Base-by-base conservation (phyloP, 805 yeast genomes). In the Yarrowia keelungensis region DNA sequence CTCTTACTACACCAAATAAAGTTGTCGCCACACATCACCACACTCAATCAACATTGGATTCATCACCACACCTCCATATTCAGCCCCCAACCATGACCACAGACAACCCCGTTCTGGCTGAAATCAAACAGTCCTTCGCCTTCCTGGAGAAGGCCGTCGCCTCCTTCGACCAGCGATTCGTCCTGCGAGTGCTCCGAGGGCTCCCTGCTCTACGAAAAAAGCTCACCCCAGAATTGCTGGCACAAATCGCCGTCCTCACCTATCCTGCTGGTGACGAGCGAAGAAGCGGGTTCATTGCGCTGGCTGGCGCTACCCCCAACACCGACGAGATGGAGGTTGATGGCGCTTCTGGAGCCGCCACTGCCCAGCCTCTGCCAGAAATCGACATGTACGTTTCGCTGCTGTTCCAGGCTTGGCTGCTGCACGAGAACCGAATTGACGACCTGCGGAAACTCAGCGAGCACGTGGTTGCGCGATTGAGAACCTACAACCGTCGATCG, bases 171-270 rank as follows among this genome's bases (percentile, higher is more conserved):
- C 91, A 97, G 72, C 86, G 98, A 72, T 91, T 89, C 79, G 86
- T 95, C 56, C 85, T 94, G 78, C 90, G 90, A 75, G 93, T 91
- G 26, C 85, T 95, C 72, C 88, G 97, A 71, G 96, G 91, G 71
- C 82, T 93, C 74, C 90, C 93, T 8, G 81, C 87, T 1, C 81
- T 94, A 71, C 87, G 98, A 79, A 84, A 88, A 69, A 82, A 84
- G 47, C 79, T 93, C 71, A 84, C 83, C 68, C 82, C 82, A 12
- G 83, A 81, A 14, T 82, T 86, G 11, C 81, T 95, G 70, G 79
- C 85, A 9, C 76, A 81, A n/a, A 79, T 90, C 45, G 81, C 92
- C 58, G 81, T 81, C 64, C 76, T 77, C 38, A 78, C 83, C n/a
- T 91, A 89, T 75, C 86, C 92, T 3, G 80, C 79, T 7, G 78